phyloP scores from a whole-genome alignment of 176 grass and related monocot species.

The Aegilops umbellulata region DNA sequence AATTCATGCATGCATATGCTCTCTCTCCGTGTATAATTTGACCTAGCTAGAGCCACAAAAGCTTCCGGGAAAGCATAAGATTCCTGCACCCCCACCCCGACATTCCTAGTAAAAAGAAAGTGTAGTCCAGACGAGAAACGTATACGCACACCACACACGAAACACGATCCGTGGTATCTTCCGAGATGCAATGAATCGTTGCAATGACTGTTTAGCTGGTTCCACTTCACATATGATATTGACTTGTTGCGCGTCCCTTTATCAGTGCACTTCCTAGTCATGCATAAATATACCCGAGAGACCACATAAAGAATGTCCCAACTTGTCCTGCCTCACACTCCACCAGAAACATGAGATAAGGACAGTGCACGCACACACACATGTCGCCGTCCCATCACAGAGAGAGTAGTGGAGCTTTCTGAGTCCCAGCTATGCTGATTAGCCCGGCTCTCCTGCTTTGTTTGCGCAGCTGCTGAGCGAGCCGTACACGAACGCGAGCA shows the following conservation, averaged over 20 bases:
- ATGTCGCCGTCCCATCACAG: slow-evolving; percentile 21
- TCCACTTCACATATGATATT: slow-evolving; percentile 53
- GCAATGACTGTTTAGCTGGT: slow-evolving; percentile 50
- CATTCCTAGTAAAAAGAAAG: slow-evolving; percentile 39
- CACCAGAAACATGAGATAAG: slow-evolving; percentile 42
- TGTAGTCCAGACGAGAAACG: slow-evolving; percentile 17
- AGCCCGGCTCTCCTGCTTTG: background rate
- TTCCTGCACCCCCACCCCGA: slow-evolving; percentile 19
- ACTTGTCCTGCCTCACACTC: slow-evolving; percentile 27
- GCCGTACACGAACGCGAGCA: slow-evolving; percentile 70
- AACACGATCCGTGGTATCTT: slow-evolving; percentile 14
- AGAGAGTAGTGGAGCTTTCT: background rate
- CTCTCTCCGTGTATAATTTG: slow-evolving; percentile 19
- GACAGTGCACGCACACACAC: slow-evolving; percentile 16
- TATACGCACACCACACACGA: background rate
- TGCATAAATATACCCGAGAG: slow-evolving; percentile 31
- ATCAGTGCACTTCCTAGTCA: slow-evolving; percentile 59
- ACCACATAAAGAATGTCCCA: slow-evolving; percentile 47
- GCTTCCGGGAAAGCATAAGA: slow-evolving; percentile 16
- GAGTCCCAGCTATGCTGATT: slow-evolving; percentile 20
- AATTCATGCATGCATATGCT: background rate
- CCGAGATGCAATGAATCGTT: slow-evolving; percentile 44
- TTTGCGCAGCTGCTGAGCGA: slow-evolving; percentile 90
- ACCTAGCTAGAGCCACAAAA: slow-evolving; percentile 45
- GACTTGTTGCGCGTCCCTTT: slow-evolving; percentile 31